Percentiles rank a stretch among this genome's conserved stretches.
phyloP scores from a whole-genome alignment of 192 early-diverging fungal genomes.

The Gonapodya prolifera region DNA sequence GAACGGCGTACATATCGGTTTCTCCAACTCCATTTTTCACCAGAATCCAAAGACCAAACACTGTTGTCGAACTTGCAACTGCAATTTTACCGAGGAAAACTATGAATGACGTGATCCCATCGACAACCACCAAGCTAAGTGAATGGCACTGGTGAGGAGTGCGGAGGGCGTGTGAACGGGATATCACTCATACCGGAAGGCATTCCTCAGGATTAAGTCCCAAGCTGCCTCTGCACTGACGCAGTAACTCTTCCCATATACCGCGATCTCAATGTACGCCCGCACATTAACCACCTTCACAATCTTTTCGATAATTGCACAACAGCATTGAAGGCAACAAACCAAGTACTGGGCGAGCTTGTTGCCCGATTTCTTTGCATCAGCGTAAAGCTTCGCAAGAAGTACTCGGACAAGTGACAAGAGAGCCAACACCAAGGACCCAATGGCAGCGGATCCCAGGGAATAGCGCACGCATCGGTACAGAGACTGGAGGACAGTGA shows the following conservation, averaged over 20 bases:
- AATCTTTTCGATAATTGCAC: constrained; percentile 21
- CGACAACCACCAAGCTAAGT: constrained; percentile 11
- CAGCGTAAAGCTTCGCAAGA: constrained; percentile 16
- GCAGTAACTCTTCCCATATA: constrained; percentile 37
- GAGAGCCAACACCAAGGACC: constrained; percentile 35
- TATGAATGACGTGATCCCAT: constrained; percentile 30
- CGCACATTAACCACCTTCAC: constrained; percentile 43
- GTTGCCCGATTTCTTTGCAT: constrained; percentile 15
- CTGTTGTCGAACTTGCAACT: constrained; percentile 12
- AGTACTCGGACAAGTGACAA: constrained; percentile 31
- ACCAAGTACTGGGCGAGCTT: constrained; percentile 19
- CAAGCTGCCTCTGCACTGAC: constrained; percentile 22
- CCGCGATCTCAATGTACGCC: constrained; percentile 41
- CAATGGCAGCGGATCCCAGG: constrained; percentile 35
- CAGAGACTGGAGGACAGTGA: constrained; percentile 22
- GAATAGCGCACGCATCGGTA: constrained; percentile 27
- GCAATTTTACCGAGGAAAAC: constrained; percentile 33
- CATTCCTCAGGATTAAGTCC: constrained; percentile 30
- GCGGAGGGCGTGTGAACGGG: no score
- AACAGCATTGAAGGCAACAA: constrained; percentile 29
- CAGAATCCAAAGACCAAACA: background rate
- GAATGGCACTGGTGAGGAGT: background rate
- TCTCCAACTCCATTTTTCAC: background rate
- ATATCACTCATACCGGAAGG: constrained; percentile 10
- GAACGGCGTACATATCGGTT: background rate